A percentile compares a stretch with the other conserved stretches of the same genome.
Conservation (phyloP, 2,329 filamentous ascomycete genomes). For the Bipolaris oryzae region DNA sequence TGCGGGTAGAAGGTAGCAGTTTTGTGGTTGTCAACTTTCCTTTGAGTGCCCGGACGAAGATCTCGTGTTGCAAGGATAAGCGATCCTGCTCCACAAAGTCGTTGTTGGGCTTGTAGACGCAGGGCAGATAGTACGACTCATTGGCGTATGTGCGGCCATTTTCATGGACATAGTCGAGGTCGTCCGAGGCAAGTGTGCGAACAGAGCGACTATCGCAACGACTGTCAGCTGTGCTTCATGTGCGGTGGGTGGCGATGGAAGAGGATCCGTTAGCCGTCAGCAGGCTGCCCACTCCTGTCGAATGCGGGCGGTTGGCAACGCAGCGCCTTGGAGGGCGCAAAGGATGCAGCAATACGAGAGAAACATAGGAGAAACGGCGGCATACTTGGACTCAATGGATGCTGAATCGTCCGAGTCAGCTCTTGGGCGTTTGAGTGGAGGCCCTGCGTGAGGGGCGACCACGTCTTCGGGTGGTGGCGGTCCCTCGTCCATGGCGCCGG, state of each 20-base stretch:
- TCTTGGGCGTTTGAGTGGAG: constrained; percentile 42
- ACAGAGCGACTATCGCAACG: constrained; percentile 38
- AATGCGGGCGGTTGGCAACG: neutral
- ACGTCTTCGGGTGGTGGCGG: constrained; percentile 46
- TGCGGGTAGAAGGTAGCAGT: constrained; percentile 29
- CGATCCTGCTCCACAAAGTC: constrained; percentile 69
- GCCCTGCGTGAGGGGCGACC: constrained; percentile 44
- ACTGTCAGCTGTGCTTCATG: constrained; percentile 8
- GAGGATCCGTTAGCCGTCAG: neutral
- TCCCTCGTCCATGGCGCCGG: constrained; percentile 46
- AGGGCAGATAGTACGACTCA: constrained; percentile 68
- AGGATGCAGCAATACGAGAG: neutral
- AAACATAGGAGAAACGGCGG: constrained; percentile 7
- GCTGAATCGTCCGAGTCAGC: constrained; percentile 42
- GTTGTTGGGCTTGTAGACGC: constrained; percentile 40
- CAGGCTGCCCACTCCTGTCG: neutral
- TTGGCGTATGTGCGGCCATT: constrained; percentile 68
- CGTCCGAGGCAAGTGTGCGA: constrained; percentile 51
- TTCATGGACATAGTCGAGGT: constrained; percentile 63
- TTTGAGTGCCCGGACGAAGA: constrained; percentile 57
- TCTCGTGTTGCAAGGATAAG: constrained; percentile 66
- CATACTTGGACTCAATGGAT: constrained; percentile 45
- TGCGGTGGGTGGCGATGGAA: neutral
- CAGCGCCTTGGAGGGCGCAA: neutral
- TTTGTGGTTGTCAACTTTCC: constrained; percentile 47